A percentile compares a stretch with the other conserved stretches of the same genome.
Conservation (phyloP, 306 rosid genomes). For the Elaeagnus macrophylla region DNA sequence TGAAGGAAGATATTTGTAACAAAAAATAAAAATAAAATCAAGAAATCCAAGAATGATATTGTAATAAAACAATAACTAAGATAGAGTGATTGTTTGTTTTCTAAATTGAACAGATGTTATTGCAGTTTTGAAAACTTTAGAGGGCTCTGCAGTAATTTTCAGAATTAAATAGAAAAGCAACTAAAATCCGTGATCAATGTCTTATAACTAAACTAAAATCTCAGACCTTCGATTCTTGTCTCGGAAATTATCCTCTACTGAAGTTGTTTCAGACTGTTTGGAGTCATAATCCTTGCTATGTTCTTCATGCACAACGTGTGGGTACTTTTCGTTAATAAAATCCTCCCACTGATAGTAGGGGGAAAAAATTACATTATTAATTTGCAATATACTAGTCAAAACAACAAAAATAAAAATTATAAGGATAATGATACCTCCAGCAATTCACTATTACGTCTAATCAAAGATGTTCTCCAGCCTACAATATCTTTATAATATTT, state of each 20-base stretch:
- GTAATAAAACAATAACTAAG: no score
- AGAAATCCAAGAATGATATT: no score
- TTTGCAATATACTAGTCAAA: conserved; percentile 10
- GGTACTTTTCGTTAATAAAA: conserved; percentile 67
- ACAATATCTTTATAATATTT: conserved; percentile 56
- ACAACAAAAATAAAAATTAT: conserved; percentile 10
- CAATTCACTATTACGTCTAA: conserved; percentile 68
- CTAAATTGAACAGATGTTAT: no score
- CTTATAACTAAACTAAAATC: neutral
- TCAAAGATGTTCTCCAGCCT: conserved; percentile 97
- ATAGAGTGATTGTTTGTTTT: no score
- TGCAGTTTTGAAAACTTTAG: no score
- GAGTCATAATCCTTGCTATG: conserved; percentile 74
- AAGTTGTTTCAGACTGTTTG: conserved; percentile 46
- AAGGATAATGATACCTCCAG: conserved; percentile 57
- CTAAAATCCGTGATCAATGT: neutral
- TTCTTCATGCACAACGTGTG: conserved; percentile 87
- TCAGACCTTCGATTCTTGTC: conserved; percentile 82
- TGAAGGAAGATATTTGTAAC: no score
- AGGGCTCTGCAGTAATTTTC: no score
- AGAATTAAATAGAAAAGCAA: neutral
- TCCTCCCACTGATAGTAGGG: conserved; percentile 70
- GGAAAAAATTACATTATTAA: conserved; percentile 2
- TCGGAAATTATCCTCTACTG: conserved; percentile 25
- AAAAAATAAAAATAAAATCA: no score